These are phyloP conservation scores for Penicillium psychrosexuale DNA, from an alignment of 2,329 filamentous ascomycete genomes.

Conservation along the genomic window DNA sequence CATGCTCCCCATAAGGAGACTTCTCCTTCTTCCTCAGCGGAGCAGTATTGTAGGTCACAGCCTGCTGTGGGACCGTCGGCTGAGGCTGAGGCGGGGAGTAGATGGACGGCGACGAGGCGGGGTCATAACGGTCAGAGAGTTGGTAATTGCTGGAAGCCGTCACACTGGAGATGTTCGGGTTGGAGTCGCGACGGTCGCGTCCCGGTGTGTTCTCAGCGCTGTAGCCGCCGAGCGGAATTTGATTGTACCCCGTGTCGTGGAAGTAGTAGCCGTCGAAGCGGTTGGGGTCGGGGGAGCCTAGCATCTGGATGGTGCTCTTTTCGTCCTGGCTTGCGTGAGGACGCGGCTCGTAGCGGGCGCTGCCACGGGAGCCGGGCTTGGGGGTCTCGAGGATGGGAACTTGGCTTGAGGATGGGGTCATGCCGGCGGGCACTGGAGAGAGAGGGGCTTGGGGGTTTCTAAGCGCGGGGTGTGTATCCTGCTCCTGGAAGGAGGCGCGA, in stretches of 20 bases:
- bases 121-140: constrained; percentile 57
- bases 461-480: not conserved
- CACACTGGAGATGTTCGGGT: constrained; percentile 62
- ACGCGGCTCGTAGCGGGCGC: constrained; percentile 20
- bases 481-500: constrained; percentile 17
- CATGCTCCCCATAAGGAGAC: constrained; percentile 4
- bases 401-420: constrained; percentile 22
- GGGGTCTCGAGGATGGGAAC: constrained; percentile 29
- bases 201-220: constrained; percentile 53
- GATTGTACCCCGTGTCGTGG: constrained; percentile 15
- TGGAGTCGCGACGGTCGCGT: constrained; percentile 63
- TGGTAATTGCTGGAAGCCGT: constrained; percentile 18
- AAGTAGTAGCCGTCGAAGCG: constrained; percentile 16
- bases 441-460: constrained; percentile 14
- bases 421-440: constrained; percentile 17
- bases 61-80: not conserved
- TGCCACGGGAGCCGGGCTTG: constrained; percentile 20
- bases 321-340: constrained; percentile 8
- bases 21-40: constrained; percentile 3
- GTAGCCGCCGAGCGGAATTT: constrained; percentile 7
- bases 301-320: constrained; percentile 9
- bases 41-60: not conserved
- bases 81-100: constrained; percentile 60
- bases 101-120: constrained; percentile 68
- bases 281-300: constrained; percentile 15